Percentiles rank a stretch among this genome's conserved stretches.
These are phyloP conservation scores for Chlamydomonas eustigma DNA, from an alignment of 139 green algal genomes.

Conservation along the genomic window DNA sequence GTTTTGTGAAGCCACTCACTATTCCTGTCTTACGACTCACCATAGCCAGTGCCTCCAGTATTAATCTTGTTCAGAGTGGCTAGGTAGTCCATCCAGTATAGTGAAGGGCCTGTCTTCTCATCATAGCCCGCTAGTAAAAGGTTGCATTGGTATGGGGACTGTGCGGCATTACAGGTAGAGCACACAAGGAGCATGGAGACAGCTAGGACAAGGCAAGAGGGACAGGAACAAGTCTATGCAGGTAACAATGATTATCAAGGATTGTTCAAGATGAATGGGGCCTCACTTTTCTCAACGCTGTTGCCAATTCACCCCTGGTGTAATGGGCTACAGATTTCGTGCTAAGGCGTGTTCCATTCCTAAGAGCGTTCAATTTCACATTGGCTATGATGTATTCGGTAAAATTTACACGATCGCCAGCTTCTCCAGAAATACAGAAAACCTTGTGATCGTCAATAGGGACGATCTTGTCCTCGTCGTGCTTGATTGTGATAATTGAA, in stretches of 20 bases:
- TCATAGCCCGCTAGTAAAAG: constrained; percentile 94
- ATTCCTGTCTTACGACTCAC: constrained; percentile 53
- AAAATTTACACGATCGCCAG: constrained; percentile 89
- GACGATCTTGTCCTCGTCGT: constrained; percentile 93
- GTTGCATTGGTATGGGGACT: constrained; percentile 93
- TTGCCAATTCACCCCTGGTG: constrained; percentile 84
- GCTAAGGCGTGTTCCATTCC: constrained; percentile 74
- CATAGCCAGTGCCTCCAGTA: constrained; percentile 93
- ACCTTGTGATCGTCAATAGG: constrained; percentile 83
- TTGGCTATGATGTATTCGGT: constrained; percentile 88
- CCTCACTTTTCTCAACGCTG: constrained; percentile 77
- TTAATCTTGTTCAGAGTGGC: constrained; percentile 96
- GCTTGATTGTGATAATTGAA: constrained; percentile 95
- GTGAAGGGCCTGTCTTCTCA: constrained; percentile 63
- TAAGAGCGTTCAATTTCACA: constrained; percentile 84
- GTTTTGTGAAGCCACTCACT: too few relatives aligned
- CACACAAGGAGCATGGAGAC: background rate
- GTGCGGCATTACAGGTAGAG: constrained; percentile 19
- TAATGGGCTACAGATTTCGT: constrained; percentile 92
- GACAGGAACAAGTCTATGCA: too few relatives aligned
- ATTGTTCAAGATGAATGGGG: too few relatives aligned
- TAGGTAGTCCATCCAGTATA: constrained; percentile 99
- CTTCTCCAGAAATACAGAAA: constrained; percentile 82
- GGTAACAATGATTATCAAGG: too few relatives aligned
- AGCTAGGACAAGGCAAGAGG: background rate